Percentiles rank a stretch among this genome's conserved stretches.
These are phyloP conservation scores for Candida khao-thaluensis DNA, from an alignment of 805 yeast genomes.

Conservation along the genomic window DNA sequence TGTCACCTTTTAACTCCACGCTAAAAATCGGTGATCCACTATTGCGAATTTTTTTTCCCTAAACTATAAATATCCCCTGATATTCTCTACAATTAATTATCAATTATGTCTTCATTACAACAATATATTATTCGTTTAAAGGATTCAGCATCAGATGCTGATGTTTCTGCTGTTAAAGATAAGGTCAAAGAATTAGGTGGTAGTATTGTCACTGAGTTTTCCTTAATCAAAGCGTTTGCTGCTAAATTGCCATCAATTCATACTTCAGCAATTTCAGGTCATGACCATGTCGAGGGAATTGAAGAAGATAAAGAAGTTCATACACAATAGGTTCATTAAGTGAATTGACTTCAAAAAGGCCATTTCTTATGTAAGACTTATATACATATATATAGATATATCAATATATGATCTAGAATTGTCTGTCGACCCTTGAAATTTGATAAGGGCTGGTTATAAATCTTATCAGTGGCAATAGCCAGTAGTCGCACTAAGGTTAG, in stretches of 20 bases:
- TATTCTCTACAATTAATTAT: background rate
- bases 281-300: slow-evolving; percentile 54
- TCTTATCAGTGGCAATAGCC: background rate
- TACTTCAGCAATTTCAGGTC: slow-evolving; percentile 43
- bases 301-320: slow-evolving; percentile 71
- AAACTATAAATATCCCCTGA: slow-evolving; percentile 4
- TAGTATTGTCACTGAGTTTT: slow-evolving; percentile 56
- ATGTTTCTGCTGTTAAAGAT: slow-evolving; percentile 44
- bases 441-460: slow-evolving; percentile 2
- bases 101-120: slow-evolving; percentile 18
- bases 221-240: slow-evolving; percentile 65
- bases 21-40: slow-evolving; percentile 1
- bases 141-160: slow-evolving; percentile 42
- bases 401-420: slow-evolving; percentile 4
- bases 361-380: background rate
- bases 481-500: no score
- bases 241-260: slow-evolving; percentile 58
- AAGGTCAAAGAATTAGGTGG: slow-evolving; percentile 56
- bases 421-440: background rate
- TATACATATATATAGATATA: no score
- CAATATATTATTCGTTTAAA: slow-evolving; percentile 46
- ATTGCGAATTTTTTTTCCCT: slow-evolving; percentile 1
- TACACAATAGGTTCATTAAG: slow-evolving; percentile 26
- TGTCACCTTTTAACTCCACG: slow-evolving; percentile 7
- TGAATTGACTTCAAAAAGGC: no score